These are phyloP conservation scores for Eucalyptus camaldulensis DNA, from an alignment of 345 rosid genomes.

Conservation along the genomic window DNA sequence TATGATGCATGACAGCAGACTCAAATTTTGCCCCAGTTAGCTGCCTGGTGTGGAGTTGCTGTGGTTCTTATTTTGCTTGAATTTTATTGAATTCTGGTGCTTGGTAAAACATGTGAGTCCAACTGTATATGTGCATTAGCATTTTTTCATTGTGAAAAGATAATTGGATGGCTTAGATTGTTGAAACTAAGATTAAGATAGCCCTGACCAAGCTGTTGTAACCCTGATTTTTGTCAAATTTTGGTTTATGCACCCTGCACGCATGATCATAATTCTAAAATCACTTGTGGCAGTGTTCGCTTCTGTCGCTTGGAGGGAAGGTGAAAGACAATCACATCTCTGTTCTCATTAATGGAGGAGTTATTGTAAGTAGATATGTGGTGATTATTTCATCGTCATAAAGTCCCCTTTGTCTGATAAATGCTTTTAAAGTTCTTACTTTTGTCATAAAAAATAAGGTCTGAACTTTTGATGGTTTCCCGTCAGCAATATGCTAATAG, in stretches of 20 bases:
- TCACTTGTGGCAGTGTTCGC: conserved; percentile 34
- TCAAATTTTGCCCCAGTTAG: background rate
- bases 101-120: background rate
- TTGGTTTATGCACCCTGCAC: background rate
- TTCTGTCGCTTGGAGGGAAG: conserved; percentile 64
- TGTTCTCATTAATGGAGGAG: conserved; percentile 68
- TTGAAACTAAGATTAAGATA: background rate
- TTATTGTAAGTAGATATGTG: conserved; percentile 51
- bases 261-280: background rate
- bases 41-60: background rate
- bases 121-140: background rate
- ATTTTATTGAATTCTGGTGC: background rate
- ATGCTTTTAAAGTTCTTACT: background rate
- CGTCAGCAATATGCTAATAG: background rate
- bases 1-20: background rate
- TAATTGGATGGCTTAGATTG: background rate
- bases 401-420: background rate
- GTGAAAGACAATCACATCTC: conserved; percentile 71
- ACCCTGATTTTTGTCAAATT: background rate
- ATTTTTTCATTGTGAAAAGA: background rate
- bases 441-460: background rate
- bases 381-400: background rate
- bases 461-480: background rate
- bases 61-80: background rate
- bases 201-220: background rate